These are phyloP conservation scores for Mercurialis annua DNA, from an alignment of 345 rosid genomes.

Conservation along the genomic window DNA sequence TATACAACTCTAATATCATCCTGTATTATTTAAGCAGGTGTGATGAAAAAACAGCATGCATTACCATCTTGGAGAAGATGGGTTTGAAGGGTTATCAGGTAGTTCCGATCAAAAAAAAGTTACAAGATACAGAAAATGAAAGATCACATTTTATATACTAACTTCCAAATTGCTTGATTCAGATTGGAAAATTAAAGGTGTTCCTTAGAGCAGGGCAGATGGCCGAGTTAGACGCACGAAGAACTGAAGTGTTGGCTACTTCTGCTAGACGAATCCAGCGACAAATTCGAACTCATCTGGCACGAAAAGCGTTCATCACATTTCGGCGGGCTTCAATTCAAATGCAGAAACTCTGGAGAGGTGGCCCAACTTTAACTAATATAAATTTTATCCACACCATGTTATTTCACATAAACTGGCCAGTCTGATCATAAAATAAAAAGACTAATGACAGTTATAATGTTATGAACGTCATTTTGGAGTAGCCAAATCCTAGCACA, in stretches of 20 bases:
- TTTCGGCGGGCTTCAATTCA: conserved; percentile 40
- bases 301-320: conserved; percentile 46
- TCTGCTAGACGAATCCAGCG: conserved; percentile 53
- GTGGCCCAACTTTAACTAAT: conserved; percentile 30
- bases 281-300: conserved; percentile 47
- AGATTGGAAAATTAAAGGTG: conserved; percentile 67
- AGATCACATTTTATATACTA: neutral
- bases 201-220: conserved; percentile 74
- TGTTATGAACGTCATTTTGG: neutral
- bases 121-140: neutral
- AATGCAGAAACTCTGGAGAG: conserved; percentile 53
- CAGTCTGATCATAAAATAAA: neutral
- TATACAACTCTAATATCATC: neutral
- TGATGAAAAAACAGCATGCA: conserved; percentile 54
- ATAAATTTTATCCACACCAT: conserved; percentile 15
- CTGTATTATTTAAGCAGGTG: conserved; percentile 32
- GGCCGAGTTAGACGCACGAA: conserved; percentile 69
- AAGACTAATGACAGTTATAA: neutral
- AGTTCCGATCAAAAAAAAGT: conserved; percentile 16
- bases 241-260: conserved; percentile 54
- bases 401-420: neutral
- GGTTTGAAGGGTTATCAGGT: conserved; percentile 68
- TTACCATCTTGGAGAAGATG: conserved; percentile 51
- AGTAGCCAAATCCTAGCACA: neutral
- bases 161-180: conserved; percentile 18